Evolutionary conservation across 768 basidiomycete genomes (phyloP).

Genomic region (Krasilnikovozyma curviuscula): DNA sequence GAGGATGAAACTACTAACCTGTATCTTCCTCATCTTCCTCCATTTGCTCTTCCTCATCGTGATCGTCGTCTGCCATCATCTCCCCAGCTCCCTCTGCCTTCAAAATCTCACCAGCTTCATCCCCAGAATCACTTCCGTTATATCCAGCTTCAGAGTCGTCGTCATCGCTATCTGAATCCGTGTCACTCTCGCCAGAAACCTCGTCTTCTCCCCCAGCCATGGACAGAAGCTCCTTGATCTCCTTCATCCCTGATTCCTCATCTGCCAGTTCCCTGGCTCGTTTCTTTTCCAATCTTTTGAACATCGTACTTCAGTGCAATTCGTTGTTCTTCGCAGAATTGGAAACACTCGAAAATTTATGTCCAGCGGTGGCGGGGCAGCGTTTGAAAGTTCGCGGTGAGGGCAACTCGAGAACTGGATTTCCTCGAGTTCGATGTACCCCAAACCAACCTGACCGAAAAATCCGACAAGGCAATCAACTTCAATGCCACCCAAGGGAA

Average conservation of each 20-base stretch:
- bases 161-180: conserved; percentile 9
- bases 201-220: conserved; percentile 12
- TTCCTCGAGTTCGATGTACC: too few species aligned
- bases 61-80: not conserved
- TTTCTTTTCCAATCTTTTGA: conserved; percentile 2
- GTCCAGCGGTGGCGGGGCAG: too few species aligned
- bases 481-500: conserved; percentile 58
- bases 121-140: conserved; percentile 13
- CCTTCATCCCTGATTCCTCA: conserved; percentile 10
- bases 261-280: conserved; percentile 24
- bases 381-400: too few species aligned
- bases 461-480: not conserved
- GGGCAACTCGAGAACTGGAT: too few species aligned
- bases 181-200: conserved; percentile 7
- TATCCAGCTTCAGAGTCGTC: conserved; percentile 11
- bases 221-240: conserved; percentile 6
- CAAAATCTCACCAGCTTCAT: conserved; percentile 10
- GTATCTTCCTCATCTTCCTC: not conserved
- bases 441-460: too few species aligned
- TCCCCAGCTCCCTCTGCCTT: too few species aligned
- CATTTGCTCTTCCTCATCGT: not conserved
- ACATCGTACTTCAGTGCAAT: too few species aligned
- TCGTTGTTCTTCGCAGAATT: too few species aligned
- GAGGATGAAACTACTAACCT: not conserved
- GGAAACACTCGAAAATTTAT: too few species aligned